Percentiles rank a stretch among this genome's conserved stretches.
phyloP scores from a whole-genome alignment of 441 rosid species.

The Erysimum cheiri region DNA sequence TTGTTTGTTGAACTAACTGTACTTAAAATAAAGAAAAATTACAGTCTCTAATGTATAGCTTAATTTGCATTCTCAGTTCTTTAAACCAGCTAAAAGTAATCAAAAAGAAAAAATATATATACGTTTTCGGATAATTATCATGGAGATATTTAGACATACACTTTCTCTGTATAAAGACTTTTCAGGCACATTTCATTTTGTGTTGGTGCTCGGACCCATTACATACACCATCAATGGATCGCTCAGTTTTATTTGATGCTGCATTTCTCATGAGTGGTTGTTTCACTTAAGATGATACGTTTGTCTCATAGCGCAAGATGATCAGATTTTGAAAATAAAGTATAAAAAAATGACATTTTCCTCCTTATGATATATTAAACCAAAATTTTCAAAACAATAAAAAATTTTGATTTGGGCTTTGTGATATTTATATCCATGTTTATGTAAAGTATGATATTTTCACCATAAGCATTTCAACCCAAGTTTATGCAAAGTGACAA shows the following conservation, averaged over 20 bases:
- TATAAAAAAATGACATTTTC: not conserved
- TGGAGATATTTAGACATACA: constrained; percentile 1
- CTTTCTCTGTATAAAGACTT: constrained; percentile 1
- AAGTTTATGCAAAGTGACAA: not conserved
- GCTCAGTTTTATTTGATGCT: constrained; percentile 7
- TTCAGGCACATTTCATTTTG: not conserved
- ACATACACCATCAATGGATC: constrained; percentile 11
- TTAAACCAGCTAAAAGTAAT: not conserved
- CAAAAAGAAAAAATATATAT: not conserved
- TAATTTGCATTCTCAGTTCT: not conserved
- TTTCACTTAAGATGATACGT: constrained; percentile 9
- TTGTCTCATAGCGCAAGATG: not conserved
- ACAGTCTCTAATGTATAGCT: not conserved
- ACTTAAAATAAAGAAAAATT: not conserved
- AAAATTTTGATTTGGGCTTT: not conserved
- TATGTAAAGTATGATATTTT: not conserved
- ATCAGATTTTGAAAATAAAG: not conserved
- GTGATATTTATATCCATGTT: not conserved
- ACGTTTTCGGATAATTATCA: not conserved
- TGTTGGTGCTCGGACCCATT: constrained; percentile 21
- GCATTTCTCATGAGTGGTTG: not conserved
- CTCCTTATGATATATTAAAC: not conserved
- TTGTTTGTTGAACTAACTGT: constrained; percentile 1
- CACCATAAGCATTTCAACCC: not conserved
- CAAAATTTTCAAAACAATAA: not conserved